phyloP scores from a whole-genome alignment of 192 early-diverging fungal genomes.

The Lobosporangium transversale region DNA sequence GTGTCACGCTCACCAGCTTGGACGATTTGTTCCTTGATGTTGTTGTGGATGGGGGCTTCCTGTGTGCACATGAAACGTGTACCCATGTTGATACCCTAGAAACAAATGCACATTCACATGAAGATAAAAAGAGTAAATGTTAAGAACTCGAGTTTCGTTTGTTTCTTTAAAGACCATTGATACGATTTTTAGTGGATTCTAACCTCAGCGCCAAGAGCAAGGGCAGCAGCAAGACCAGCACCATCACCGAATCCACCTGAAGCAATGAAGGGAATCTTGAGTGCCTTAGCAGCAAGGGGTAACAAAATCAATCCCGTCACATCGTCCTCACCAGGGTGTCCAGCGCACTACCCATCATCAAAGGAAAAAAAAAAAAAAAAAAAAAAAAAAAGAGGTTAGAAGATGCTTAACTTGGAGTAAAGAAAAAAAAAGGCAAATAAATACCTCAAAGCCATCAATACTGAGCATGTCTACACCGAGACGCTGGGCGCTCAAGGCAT shows the following conservation, averaged over 20 bases:
- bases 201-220: slow-evolving; percentile 61
- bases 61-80: slow-evolving; percentile 88
- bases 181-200: no score
- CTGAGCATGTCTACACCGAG: slow-evolving; percentile 78
- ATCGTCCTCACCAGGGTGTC: slow-evolving; percentile 88
- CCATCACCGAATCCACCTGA: slow-evolving; percentile 85
- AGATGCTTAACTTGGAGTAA: no score
- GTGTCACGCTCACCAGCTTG: slow-evolving; percentile 72
- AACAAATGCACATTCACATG: neutral
- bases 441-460: slow-evolving; percentile 82
- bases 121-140: neutral
- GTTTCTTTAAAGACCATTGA: no score
- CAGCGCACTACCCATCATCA: slow-evolving; percentile 82
- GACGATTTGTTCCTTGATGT: slow-evolving; percentile 81
- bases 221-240: slow-evolving; percentile 74
- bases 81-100: slow-evolving; percentile 81
- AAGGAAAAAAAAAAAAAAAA: neutral
- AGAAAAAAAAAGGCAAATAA: no score
- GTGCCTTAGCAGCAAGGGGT: slow-evolving; percentile 72
- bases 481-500: slow-evolving; percentile 71
- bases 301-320: slow-evolving; percentile 76
- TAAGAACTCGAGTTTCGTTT: neutral
- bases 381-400: no score
- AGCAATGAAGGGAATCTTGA: slow-evolving; percentile 80
- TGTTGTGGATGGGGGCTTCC: slow-evolving; percentile 77